Percentiles rank a stretch among this genome's conserved stretches.
Conservation (phyloP, 495 filamentous ascomycete genomes). For the Usnea hakonensis region DNA sequence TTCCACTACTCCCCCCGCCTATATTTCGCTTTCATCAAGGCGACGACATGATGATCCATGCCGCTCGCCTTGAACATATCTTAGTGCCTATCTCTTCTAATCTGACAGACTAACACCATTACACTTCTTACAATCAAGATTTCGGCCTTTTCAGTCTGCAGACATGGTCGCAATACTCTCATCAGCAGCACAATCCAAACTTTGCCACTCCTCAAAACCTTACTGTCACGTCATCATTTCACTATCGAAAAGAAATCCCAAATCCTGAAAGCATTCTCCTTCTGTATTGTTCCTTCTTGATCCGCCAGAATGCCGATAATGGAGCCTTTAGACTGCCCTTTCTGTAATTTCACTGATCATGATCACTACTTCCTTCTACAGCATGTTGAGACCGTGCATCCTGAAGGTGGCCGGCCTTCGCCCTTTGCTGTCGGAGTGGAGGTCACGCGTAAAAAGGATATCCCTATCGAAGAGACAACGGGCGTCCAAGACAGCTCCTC, state of each 20-base stretch:
- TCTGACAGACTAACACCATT: neutral
- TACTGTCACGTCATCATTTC: neutral
- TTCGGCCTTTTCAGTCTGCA: neutral
- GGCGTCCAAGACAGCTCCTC: constrained; percentile 14
- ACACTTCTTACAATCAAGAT: neutral
- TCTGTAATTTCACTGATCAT: constrained; percentile 47
- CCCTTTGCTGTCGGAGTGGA: constrained; percentile 44
- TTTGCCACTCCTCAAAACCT: neutral
- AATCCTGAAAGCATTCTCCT: neutral
- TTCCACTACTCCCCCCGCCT: neutral
- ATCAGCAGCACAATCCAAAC: neutral
- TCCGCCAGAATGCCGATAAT: neutral
- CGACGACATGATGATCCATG: neutral
- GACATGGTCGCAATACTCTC: neutral
- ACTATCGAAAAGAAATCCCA: neutral
- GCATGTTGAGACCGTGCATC: constrained; percentile 50
- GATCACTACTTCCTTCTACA: constrained; percentile 43
- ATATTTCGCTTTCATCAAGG: neutral
- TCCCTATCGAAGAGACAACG: constrained; percentile 15
- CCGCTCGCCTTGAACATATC: neutral
- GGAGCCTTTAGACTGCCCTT: constrained; percentile 36
- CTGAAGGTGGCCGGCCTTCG: constrained; percentile 43
- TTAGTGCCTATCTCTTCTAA: too few relatives aligned
- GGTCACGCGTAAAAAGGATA: neutral
- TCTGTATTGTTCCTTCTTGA: neutral